Percentiles rank a stretch among this genome's conserved stretches.
Evolutionary conservation across 768 basidiomycete species (phyloP).

Genomic region (Rhizopogon vulgaris): DNA sequence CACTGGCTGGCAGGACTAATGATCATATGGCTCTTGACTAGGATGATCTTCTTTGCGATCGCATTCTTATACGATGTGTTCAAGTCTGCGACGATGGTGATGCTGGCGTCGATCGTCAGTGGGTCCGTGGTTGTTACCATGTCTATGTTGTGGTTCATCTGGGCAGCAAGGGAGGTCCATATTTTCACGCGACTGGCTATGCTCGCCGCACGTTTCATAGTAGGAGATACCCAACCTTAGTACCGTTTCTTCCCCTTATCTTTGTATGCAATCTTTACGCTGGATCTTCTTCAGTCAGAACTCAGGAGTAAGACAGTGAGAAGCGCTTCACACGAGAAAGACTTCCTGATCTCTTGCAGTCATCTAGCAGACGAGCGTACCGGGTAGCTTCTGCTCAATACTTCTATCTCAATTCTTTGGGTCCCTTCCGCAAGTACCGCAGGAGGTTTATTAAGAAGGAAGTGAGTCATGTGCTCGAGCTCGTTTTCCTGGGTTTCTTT

Average conservation of each 20-base stretch:
- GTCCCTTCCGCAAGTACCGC: no score
- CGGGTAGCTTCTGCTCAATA: no score
- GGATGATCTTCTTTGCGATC: constrained; percentile 6
- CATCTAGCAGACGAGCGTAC: no score
- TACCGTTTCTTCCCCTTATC: not conserved
- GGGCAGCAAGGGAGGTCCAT: not conserved
- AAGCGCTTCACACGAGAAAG: no score
- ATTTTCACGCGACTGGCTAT: not conserved
- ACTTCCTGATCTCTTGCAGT: no score
- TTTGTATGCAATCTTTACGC: not conserved
- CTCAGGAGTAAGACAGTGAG: no score
- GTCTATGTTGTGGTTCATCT: constrained; percentile 1
- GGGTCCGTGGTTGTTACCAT: constrained; percentile 1
- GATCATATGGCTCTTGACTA: not conserved
- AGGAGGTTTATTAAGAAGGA: no score
- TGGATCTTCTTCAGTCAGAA: no score
- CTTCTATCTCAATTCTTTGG: no score
- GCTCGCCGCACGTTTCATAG: not conserved
- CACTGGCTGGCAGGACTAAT: not conserved
- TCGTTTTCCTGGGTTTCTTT: no score
- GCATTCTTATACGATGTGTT: not conserved
- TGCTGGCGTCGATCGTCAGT: not conserved
- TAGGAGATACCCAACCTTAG: not conserved
- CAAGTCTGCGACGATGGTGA: not conserved
- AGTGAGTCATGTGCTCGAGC: no score